Conservation (phyloP, 768 basidiomycete species). For the Piloderma croceum region DNA sequence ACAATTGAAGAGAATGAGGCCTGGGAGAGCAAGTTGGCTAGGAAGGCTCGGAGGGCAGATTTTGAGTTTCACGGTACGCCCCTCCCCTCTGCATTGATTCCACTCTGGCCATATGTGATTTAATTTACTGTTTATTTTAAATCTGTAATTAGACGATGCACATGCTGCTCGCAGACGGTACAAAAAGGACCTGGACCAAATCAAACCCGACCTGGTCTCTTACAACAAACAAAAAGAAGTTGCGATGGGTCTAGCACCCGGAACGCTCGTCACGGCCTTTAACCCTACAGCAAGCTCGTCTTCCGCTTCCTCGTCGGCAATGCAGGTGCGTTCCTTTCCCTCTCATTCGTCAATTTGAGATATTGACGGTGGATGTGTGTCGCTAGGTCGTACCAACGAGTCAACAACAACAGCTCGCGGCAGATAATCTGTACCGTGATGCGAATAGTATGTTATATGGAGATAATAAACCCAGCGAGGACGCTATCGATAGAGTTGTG, state of each 20-base stretch:
- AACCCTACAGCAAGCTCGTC: slow-evolving; percentile 43
- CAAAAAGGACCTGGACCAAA: slow-evolving; percentile 83
- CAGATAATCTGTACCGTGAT: slow-evolving; percentile 86
- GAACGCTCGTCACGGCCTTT: slow-evolving; percentile 58
- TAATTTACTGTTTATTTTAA: slow-evolving; percentile 1
- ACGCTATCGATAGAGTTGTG: slow-evolving; percentile 89
- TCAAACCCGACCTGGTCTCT: slow-evolving; percentile 81
- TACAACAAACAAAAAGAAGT: slow-evolving; percentile 90
- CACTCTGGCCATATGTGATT: slow-evolving; percentile 1
- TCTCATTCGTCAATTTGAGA: slow-evolving; percentile 2
- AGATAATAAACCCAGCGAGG: slow-evolving; percentile 92
- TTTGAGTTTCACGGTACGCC: slow-evolving; percentile 86
- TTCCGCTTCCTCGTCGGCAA: too few species aligned
- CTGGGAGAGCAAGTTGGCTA: slow-evolving; percentile 88
- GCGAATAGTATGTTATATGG: slow-evolving; percentile 91
- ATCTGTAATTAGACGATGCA: slow-evolving; percentile 61
- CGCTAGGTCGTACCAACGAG: slow-evolving; percentile 46
- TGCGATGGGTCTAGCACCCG: slow-evolving; percentile 68
- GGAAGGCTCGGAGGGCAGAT: slow-evolving; percentile 81
- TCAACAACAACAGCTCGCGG: slow-evolving; percentile 62
- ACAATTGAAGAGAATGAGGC: slow-evolving; percentile 92
- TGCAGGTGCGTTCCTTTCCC: slow-evolving; percentile 27
- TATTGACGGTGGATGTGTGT: slow-evolving; percentile 8
- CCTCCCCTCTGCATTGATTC: not conserved
- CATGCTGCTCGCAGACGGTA: slow-evolving; percentile 86